Conservation (phyloP, 2,329 filamentous ascomycete genomes). For the Phymatotrichopsis omnivora region DNA sequence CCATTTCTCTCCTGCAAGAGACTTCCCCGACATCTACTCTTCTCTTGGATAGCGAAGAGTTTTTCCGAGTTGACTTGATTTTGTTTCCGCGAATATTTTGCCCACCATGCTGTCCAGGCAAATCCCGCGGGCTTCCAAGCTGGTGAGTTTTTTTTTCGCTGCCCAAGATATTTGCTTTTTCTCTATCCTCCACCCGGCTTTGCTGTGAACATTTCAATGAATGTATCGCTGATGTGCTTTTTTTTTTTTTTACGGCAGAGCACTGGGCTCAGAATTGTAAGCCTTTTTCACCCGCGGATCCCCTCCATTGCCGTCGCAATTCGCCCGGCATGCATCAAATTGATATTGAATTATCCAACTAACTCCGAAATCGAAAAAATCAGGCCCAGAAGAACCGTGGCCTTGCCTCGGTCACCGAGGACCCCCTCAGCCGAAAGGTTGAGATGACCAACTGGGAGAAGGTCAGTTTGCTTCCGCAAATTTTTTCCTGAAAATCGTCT, state of each 20-base stretch:
- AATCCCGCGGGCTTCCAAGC: constrained; percentile 30
- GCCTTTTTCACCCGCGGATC: constrained; percentile 11
- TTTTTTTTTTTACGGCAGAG: constrained; percentile 17
- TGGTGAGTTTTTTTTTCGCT: constrained; percentile 26
- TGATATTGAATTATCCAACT: not conserved
- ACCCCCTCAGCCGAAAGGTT: constrained; percentile 87
- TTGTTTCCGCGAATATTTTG: constrained; percentile 22
- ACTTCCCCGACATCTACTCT: constrained; percentile 16
- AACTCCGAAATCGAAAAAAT: constrained; percentile 3
- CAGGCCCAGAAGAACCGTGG: constrained; percentile 30
- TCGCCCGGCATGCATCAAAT: not conserved
- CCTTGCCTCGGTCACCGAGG: constrained; percentile 76
- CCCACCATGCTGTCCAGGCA: constrained; percentile 31
- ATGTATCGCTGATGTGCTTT: too few species aligned
- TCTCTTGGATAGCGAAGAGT: constrained; percentile 12
- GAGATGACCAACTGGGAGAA: constrained; percentile 96
- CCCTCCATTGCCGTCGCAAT: not conserved
- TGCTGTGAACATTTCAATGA: too few species aligned
- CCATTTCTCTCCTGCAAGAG: constrained; percentile 18
- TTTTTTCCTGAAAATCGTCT: constrained; percentile 17
- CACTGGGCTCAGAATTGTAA: constrained; percentile 29
- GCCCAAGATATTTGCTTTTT: too few species aligned
- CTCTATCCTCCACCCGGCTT: not conserved
- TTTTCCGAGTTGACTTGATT: constrained; percentile 20
- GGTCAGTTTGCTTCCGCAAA: constrained; percentile 35